These are phyloP conservation scores for Colletotrichum plurivorum DNA, from an alignment of 2,329 filamentous ascomycete genomes.

Conservation along the genomic window DNA sequence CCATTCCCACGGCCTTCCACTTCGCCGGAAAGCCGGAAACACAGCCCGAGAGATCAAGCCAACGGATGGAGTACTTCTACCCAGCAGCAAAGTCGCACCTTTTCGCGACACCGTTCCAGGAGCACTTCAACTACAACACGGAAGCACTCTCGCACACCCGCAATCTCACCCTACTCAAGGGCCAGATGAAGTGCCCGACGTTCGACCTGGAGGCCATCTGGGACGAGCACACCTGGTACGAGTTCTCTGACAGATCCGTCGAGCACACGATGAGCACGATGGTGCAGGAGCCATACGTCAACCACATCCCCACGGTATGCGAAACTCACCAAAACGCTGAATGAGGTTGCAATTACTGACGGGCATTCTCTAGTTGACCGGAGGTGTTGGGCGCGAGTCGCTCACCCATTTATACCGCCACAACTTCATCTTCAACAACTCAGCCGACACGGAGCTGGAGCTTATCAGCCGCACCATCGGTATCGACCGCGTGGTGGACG, in stretches of 20 bases:
- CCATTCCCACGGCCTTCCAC: not conserved
- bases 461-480: conserved; percentile 80
- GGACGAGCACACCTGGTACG: conserved; percentile 82
- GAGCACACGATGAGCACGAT: conserved; percentile 84
- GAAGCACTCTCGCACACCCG: conserved; percentile 77
- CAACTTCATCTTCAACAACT: conserved; percentile 83
- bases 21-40: conserved; percentile 41
- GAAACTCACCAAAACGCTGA: too few relatives aligned
- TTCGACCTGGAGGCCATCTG: conserved; percentile 84
- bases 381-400: conserved; percentile 75
- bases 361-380: conserved; percentile 62
- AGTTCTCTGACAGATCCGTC: conserved; percentile 79
- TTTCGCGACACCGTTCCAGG: conserved; percentile 64
- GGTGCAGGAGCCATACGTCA: conserved; percentile 84
- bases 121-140: conserved; percentile 64
- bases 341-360: too few relatives aligned
- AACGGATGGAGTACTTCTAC: conserved; percentile 56
- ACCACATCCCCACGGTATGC: conserved; percentile 79
- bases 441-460: conserved; percentile 75
- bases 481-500: conserved; percentile 79
- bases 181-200: conserved; percentile 71
- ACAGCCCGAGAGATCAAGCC: conserved; percentile 35
- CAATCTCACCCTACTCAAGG: conserved; percentile 75
- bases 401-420: conserved; percentile 79
- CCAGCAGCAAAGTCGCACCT: conserved; percentile 49